These are phyloP conservation scores for Pyrenula massariospora DNA, from an alignment of 495 filamentous ascomycete genomes.

Conservation along the genomic window DNA sequence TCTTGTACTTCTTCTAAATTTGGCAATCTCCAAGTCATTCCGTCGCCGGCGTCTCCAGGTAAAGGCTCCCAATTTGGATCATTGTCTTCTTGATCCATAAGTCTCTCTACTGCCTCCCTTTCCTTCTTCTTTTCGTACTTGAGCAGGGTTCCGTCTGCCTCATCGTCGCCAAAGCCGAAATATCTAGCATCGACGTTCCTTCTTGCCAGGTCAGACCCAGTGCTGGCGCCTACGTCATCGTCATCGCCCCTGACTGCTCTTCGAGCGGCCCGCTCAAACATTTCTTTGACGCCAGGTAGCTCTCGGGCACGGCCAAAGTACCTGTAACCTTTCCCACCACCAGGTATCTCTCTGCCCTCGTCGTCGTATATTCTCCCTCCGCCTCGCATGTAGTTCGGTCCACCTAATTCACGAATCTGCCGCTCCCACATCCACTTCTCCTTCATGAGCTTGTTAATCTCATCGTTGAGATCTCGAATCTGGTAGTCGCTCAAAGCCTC, in stretches of 20 bases:
- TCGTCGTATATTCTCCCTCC: slow-evolving; percentile 79
- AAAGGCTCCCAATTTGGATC: slow-evolving; percentile 67
- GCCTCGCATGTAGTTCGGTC: slow-evolving; percentile 96
- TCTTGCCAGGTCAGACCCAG: slow-evolving; percentile 59
- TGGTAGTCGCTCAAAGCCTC: slow-evolving; percentile 81
- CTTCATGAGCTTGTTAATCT: slow-evolving; percentile 97
- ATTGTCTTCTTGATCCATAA: slow-evolving; percentile 37
- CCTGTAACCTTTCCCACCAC: slow-evolving; percentile 79
- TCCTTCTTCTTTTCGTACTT: slow-evolving; percentile 78
- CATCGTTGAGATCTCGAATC: slow-evolving; percentile 95
- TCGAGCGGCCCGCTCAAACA: slow-evolving; percentile 69
- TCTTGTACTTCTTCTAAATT: slow-evolving; percentile 82
- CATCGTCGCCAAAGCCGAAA: slow-evolving; percentile 88
- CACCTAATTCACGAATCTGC: slow-evolving; percentile 86
- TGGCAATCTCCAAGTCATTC: slow-evolving; percentile 73
- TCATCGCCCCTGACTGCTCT: slow-evolving; percentile 44
- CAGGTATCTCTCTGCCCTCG: slow-evolving; percentile 80
- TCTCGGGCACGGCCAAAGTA: slow-evolving; percentile 85
- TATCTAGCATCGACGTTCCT: slow-evolving; percentile 86
- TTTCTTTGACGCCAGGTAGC: slow-evolving; percentile 88
- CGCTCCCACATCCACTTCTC: slow-evolving; percentile 99
- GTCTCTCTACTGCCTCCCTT: slow-evolving; percentile 58
- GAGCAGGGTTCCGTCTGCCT: slow-evolving; percentile 79
- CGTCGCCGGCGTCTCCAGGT: slow-evolving; percentile 78
- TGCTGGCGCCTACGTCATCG: slow-evolving; percentile 42